Percentiles rank a stretch among this genome's conserved stretches.
Evolutionary conservation across 306 rosid species (phyloP).

Genomic region (Crataegus laevigata): DNA sequence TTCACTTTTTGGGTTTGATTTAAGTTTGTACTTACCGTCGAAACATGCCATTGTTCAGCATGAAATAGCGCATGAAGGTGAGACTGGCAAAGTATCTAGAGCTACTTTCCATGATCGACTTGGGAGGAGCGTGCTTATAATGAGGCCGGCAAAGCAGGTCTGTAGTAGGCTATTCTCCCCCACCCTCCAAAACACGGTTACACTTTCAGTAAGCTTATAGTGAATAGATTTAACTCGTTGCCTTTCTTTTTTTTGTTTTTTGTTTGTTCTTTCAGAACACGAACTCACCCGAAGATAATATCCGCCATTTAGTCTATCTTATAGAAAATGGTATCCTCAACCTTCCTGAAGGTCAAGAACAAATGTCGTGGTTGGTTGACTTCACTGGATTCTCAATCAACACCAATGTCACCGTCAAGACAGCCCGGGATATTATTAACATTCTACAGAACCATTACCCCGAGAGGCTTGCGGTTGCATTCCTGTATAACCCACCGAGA

Average conservation of each 20-base stretch:
- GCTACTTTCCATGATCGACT: slow-evolving; percentile 66
- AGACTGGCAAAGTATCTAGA: slow-evolving; percentile 77
- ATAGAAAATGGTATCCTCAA: slow-evolving; percentile 77
- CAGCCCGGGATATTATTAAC: slow-evolving; percentile 64
- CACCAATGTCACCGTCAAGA: slow-evolving; percentile 49
- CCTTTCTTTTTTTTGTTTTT: background rate
- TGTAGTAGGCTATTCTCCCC: background rate
- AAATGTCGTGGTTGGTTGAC: slow-evolving; percentile 92
- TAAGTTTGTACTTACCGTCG: background rate
- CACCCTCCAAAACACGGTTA: background rate
- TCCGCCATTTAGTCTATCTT: slow-evolving; percentile 67
- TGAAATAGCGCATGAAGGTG: slow-evolving; percentile 90
- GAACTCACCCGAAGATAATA: slow-evolving; percentile 45
- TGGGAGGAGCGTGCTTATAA: slow-evolving; percentile 82
- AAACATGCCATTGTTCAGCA: slow-evolving; percentile 32
- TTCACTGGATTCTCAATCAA: slow-evolving; percentile 62
- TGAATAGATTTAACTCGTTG: background rate
- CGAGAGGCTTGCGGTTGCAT: slow-evolving; percentile 73
- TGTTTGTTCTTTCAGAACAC: slow-evolving; percentile 47
- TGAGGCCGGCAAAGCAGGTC: slow-evolving; percentile 86
- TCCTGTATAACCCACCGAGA: slow-evolving; percentile 79
- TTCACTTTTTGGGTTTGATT: background rate
- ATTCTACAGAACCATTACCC: slow-evolving; percentile 87
- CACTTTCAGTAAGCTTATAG: background rate
- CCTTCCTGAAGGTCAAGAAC: slow-evolving; percentile 77